Conservation (phyloP, 164 flowering plant genomes). For the Berberis thunbergii region DNA sequence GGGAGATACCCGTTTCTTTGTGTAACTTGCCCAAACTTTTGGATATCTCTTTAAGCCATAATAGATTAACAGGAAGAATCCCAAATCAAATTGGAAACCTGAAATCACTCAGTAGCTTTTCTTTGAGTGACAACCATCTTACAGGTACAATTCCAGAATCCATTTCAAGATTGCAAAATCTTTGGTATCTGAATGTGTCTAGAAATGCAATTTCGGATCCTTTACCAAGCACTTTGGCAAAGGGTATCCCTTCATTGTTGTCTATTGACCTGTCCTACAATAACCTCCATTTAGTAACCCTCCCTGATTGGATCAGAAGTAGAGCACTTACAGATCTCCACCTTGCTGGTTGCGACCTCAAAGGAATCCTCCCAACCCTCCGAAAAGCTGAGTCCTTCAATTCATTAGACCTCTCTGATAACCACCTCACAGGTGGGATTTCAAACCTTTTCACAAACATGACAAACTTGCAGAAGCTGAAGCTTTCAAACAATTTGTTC, state of each 20-base stretch:
- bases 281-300: constrained; percentile 43
- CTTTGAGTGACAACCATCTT: constrained; percentile 46
- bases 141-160: constrained; percentile 69
- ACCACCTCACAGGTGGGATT: constrained; percentile 39
- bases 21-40: constrained; percentile 32
- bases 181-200: constrained; percentile 76
- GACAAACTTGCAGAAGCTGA: constrained; percentile 50
- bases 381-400: constrained; percentile 42
- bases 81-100: constrained; percentile 55
- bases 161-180: constrained; percentile 40
- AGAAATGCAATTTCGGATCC: constrained; percentile 60
- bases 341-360: constrained; percentile 73
- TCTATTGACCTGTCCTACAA: constrained; percentile 84
- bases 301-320: constrained; percentile 72
- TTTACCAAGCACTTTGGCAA: constrained; percentile 35
- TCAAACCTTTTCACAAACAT: constrained; percentile 45
- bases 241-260: constrained; percentile 56
- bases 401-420: constrained; percentile 75
- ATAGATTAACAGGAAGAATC: constrained; percentile 57
- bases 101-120: constrained; percentile 53
- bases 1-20: constrained; percentile 53
- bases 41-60: constrained; percentile 53
- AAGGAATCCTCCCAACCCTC: constrained; percentile 63
- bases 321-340: constrained; percentile 53
- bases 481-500: constrained; percentile 64